Evolutionary conservation across 176 grass and related monocot species (phyloP).

Genomic region (Dendrocalamus sinicus): DNA sequence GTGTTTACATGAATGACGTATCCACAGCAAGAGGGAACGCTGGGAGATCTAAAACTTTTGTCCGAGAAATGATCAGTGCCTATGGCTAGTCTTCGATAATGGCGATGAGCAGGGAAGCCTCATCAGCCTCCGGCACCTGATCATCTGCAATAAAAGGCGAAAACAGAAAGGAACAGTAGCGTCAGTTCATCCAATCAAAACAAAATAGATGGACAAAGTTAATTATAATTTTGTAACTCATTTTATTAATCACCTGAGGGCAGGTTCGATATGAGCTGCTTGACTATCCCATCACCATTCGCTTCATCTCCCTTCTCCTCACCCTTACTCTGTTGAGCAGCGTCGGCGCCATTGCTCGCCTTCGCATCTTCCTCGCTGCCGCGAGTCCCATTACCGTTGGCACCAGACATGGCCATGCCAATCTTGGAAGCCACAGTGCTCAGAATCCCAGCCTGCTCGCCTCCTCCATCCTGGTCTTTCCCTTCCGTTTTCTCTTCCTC

Average conservation of each 20-base stretch:
- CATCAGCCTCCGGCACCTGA: slow-evolving; percentile 40
- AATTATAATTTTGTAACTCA: background rate
- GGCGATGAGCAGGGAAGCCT: slow-evolving; percentile 67
- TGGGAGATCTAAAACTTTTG: background rate
- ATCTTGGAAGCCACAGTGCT: slow-evolving; percentile 55
- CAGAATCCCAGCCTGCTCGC: slow-evolving; percentile 40
- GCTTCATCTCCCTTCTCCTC: slow-evolving; percentile 10
- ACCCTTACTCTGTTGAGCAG: background rate
- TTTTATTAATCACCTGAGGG: slow-evolving; percentile 31
- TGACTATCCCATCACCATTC: slow-evolving; percentile 35
- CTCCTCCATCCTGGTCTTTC: background rate
- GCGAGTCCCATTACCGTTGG: slow-evolving; percentile 20
- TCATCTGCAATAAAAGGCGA: slow-evolving; percentile 40
- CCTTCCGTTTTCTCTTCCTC: slow-evolving; percentile 15
- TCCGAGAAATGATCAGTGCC: background rate
- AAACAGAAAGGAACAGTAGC: background rate
- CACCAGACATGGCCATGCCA: slow-evolving; percentile 40
- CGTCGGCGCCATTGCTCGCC: slow-evolving; percentile 16
- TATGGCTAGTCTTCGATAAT: slow-evolving; percentile 56
- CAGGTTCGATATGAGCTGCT: slow-evolving; percentile 47
- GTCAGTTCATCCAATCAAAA: background rate
- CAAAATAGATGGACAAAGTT: background rate
- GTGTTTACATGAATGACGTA: background rate
- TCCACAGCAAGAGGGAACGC: background rate
- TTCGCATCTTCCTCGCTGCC: slow-evolving; percentile 7